Conservation (phyloP, 2,329 filamentous ascomycete species). For the Aspergillus awamori region DNA sequence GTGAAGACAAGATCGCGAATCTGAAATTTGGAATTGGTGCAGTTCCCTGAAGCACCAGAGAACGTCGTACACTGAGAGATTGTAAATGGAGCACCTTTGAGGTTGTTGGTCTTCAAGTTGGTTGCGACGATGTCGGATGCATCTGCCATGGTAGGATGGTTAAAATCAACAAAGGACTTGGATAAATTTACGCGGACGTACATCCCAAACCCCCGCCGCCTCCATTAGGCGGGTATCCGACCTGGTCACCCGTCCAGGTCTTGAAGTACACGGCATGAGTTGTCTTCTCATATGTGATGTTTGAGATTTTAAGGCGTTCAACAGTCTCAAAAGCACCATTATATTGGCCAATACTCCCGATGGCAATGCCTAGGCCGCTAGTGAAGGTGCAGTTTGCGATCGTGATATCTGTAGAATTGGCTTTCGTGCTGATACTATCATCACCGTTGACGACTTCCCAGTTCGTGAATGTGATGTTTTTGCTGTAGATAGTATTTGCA, state of each 20-base stretch:
- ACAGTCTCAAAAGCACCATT: constrained; percentile 53
- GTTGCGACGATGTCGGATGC: constrained; percentile 41
- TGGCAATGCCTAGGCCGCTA: constrained; percentile 56
- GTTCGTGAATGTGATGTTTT: constrained; percentile 55
- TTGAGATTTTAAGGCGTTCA: constrained; percentile 52
- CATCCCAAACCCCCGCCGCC: constrained; percentile 60
- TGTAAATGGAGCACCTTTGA: constrained; percentile 35
- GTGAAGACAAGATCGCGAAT: constrained; percentile 36
- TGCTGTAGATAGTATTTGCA: constrained; percentile 58
- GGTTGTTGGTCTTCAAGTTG: constrained; percentile 35
- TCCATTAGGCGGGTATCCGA: constrained; percentile 60
- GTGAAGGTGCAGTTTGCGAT: constrained; percentile 55
- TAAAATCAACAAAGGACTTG: background rate
- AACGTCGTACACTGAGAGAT: constrained; percentile 48
- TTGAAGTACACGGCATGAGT: constrained; percentile 57
- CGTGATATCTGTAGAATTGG: constrained; percentile 59
- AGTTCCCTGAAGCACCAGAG: constrained; percentile 40
- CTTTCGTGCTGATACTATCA: constrained; percentile 58
- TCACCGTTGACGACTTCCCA: constrained; percentile 58
- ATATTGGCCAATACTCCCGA: constrained; percentile 63
- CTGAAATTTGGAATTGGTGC: constrained; percentile 46
- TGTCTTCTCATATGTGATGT: constrained; percentile 53
- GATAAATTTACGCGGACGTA: constrained; percentile 32
- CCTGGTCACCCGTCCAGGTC: constrained; percentile 59
- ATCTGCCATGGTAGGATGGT: constrained; percentile 18